Conservation (phyloP, 345 rosid species). For the Isatis tinctoria region DNA sequence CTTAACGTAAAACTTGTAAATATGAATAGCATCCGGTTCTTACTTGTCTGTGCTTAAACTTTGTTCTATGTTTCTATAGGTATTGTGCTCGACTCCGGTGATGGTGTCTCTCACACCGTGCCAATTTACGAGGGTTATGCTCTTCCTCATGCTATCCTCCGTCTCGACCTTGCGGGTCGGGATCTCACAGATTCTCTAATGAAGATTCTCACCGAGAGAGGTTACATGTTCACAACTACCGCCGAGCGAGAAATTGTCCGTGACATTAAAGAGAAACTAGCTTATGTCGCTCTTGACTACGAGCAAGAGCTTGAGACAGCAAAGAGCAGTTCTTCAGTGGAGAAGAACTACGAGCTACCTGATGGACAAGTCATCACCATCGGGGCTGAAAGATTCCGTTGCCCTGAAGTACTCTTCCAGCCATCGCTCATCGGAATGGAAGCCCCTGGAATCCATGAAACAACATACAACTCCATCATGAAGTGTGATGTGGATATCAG, state of each 20-base stretch:
- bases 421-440: slow-evolving; percentile 46
- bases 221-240: slow-evolving; percentile 44
- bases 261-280: slow-evolving; percentile 46
- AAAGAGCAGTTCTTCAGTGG: slow-evolving; percentile 37
- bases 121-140: slow-evolving; percentile 68
- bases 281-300: slow-evolving; percentile 45
- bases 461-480: slow-evolving; percentile 40
- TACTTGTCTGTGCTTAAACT: neutral
- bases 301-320: slow-evolving; percentile 41
- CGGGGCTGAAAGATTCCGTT: slow-evolving; percentile 44
- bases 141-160: slow-evolving; percentile 64
- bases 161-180: slow-evolving; percentile 63
- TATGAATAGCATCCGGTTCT: neutral
- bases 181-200: slow-evolving; percentile 58
- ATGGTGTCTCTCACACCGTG: slow-evolving; percentile 58
- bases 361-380: slow-evolving; percentile 50
- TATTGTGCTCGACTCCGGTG: slow-evolving; percentile 62
- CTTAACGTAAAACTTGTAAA: neutral
- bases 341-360: slow-evolving; percentile 48
- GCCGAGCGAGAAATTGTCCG: slow-evolving; percentile 48
- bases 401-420: slow-evolving; percentile 48
- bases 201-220: slow-evolving; percentile 54
- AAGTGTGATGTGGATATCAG: slow-evolving; percentile 44
- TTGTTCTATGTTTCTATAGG: slow-evolving; percentile 13
- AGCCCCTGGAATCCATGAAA: slow-evolving; percentile 46